Evolutionary conservation across 345 rosid genomes (phyloP).

Genomic region (Hibiscus trionum): DNA sequence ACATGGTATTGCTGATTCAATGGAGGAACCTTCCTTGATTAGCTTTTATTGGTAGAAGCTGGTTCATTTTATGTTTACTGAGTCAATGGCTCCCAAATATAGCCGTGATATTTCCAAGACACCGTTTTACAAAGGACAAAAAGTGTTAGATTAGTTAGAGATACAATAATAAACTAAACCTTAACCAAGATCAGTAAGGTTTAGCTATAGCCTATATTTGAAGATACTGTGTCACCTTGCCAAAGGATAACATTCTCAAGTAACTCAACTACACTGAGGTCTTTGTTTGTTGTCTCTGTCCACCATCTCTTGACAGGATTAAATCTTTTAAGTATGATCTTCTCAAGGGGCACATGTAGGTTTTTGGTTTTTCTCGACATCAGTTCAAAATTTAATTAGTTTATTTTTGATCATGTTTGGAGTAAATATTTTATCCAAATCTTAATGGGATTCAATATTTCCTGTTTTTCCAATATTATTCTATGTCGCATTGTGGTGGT

Average conservation of each 20-base stretch:
- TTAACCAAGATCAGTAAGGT: background rate
- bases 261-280: background rate
- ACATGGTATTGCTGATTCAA: background rate
- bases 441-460: background rate
- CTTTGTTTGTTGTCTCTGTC: background rate
- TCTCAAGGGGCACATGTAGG: background rate
- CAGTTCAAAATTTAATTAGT: background rate
- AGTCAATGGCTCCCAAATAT: background rate
- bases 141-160: background rate
- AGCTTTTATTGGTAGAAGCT: background rate
- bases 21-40: background rate
- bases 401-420: background rate
- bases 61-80: background rate
- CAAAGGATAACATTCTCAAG: background rate
- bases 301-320: background rate
- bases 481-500: background rate
- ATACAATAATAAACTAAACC: background rate
- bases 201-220: background rate
- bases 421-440: background rate
- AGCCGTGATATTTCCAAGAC: background rate
- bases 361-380: background rate
- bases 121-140: background rate
- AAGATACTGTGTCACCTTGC: background rate
- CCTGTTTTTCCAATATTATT: background rate
- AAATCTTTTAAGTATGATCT: background rate